Evolutionary conservation across 2,329 filamentous ascomycete species (phyloP).

Genomic region (Epichloe baconii): DNA sequence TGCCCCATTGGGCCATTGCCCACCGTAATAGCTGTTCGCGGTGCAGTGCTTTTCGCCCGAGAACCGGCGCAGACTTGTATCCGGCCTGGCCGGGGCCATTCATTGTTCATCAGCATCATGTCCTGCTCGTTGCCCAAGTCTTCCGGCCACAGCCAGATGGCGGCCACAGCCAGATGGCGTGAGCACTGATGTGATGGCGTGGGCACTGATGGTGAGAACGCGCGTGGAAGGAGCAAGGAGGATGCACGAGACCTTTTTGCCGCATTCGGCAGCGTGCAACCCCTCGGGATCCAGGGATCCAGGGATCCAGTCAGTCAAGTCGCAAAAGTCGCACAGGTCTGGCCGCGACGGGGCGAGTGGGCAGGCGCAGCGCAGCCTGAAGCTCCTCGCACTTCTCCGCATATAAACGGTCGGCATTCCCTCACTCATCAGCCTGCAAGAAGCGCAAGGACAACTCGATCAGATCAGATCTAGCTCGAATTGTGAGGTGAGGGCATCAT

Average conservation of each 20-base stretch:
- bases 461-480: conserved; percentile 1
- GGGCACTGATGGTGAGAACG: no score
- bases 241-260: conserved; percentile 3
- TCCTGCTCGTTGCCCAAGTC: no score
- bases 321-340: not conserved
- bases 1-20: no score
- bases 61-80: no score
- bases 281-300: no score
- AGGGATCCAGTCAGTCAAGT: not conserved
- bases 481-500: conserved; percentile 1
- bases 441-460: not conserved
- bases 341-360: no score
- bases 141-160: not conserved
- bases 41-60: no score
- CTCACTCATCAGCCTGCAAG: conserved; percentile 12
- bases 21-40: no score
- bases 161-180: no score
- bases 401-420: conserved; percentile 37
- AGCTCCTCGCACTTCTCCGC: conserved; percentile 5
- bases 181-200: no score
- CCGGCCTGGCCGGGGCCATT: no score
- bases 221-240: not conserved
- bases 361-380: not conserved
- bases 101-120: no score
- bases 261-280: conserved; percentile 1